These are phyloP conservation scores for Annulohypoxylon bovei DNA, from an alignment of 495 filamentous ascomycete species.

Conservation along the genomic window DNA sequence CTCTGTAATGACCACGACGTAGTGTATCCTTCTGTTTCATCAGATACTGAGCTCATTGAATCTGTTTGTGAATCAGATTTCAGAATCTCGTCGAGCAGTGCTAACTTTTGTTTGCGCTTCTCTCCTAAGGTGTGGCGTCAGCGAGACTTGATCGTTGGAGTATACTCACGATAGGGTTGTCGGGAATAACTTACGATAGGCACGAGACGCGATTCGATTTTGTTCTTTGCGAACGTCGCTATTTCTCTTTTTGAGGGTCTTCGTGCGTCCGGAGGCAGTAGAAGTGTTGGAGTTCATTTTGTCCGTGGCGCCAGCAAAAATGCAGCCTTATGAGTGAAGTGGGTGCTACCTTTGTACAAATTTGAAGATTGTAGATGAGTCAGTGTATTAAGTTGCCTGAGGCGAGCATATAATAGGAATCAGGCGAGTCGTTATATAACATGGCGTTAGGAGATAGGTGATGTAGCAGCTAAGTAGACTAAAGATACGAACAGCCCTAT, in stretches of 20 bases:
- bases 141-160: slow-evolving; percentile 1
- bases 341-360: neutral
- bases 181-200: slow-evolving; percentile 44
- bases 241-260: slow-evolving; percentile 42
- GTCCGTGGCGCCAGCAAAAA: slow-evolving; percentile 34
- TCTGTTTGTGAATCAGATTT: slow-evolving; percentile 45
- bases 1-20: slow-evolving; percentile 32
- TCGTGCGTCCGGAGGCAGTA: slow-evolving; percentile 23
- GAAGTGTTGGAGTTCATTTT: slow-evolving; percentile 24
- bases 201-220: slow-evolving; percentile 49
- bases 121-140: slow-evolving; percentile 44
- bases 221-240: slow-evolving; percentile 49
- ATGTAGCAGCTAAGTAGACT: slow-evolving; percentile 10
- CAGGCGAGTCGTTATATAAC: slow-evolving; percentile 36
- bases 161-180: neutral
- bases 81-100: slow-evolving; percentile 46
- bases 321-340: neutral
- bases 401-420: slow-evolving; percentile 21
- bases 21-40: slow-evolving; percentile 43
- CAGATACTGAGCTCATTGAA: slow-evolving; percentile 47
- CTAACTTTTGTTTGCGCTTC: slow-evolving; percentile 51
- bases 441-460: slow-evolving; percentile 29
- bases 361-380: slow-evolving; percentile 8
- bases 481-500: slow-evolving; percentile 41
- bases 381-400: slow-evolving; percentile 23